phyloP scores from a whole-genome alignment of 2,329 filamentous ascomycete species.

The Emergomyces pasteurianus region DNA sequence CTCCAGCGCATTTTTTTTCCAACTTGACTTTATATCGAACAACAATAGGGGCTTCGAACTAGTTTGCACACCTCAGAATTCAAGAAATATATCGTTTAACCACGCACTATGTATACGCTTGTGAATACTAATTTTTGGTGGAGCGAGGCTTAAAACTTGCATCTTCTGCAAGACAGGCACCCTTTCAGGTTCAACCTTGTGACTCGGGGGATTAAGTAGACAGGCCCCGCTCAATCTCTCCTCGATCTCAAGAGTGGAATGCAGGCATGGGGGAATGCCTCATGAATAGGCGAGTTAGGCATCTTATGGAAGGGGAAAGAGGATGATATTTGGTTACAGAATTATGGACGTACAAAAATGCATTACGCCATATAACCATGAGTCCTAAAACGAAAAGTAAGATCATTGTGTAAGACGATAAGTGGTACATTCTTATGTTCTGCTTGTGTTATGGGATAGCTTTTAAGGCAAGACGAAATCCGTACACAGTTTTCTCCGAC shows the following conservation, averaged over 20 bases:
- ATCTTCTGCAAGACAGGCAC: no score
- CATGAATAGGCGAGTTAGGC: neutral
- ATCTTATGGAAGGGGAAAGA: neutral
- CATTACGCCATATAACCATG: neutral
- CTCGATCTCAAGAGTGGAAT: neutral
- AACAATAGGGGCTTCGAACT: no score
- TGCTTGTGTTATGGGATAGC: neutral
- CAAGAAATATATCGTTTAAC: no score
- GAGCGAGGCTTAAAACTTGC: no score
- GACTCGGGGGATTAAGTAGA: no score
- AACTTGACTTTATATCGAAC: no score
- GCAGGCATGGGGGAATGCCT: neutral
- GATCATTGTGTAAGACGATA: neutral
- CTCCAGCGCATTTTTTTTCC: no score
- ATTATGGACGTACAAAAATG: neutral
- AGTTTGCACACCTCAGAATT: no score
- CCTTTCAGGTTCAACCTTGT: no score
- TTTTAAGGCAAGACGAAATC: neutral
- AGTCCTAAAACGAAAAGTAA: neutral
- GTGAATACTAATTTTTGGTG: no score
- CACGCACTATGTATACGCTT: no score
- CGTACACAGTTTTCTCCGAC: neutral
- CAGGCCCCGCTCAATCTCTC: no score
- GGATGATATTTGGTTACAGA: neutral
- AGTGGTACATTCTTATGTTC: neutral